phyloP scores from a whole-genome alignment of 805 yeast genomes.

The Candida corydali region DNA sequence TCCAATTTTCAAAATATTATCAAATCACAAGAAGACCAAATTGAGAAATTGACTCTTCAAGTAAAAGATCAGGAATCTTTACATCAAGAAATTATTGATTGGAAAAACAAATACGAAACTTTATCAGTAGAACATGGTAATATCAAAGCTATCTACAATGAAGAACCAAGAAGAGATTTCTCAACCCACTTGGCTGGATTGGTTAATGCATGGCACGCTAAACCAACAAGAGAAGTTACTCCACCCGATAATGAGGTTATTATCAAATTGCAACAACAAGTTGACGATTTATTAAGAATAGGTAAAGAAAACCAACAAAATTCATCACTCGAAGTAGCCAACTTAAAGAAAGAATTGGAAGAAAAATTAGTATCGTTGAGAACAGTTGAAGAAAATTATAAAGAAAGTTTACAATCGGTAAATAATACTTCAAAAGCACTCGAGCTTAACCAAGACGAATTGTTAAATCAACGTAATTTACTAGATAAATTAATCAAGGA shows the following conservation, averaged over 20 bases:
- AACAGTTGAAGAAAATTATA: constrained; percentile 60
- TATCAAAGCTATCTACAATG: constrained; percentile 31
- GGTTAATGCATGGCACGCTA: constrained; percentile 29
- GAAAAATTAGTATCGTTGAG: constrained; percentile 26
- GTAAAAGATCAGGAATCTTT: constrained; percentile 42
- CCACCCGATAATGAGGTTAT: constrained; percentile 24
- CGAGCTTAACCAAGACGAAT: constrained; percentile 67
- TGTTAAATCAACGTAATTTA: constrained; percentile 52
- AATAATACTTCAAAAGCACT: constrained; percentile 74
- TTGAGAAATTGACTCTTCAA: constrained; percentile 36
- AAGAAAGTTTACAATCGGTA: constrained; percentile 66
- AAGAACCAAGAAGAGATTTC: constrained; percentile 26
- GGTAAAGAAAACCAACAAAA: constrained; percentile 40
- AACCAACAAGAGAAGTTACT: constrained; percentile 10
- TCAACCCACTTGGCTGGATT: constrained; percentile 33
- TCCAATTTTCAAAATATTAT: constrained; percentile 51
- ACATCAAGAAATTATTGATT: constrained; percentile 43
- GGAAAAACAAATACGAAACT: constrained; percentile 43
- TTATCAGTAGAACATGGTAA: constrained; percentile 42
- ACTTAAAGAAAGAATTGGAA: constrained; percentile 27
- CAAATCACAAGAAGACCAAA: constrained; percentile 46
- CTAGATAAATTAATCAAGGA: constrained; percentile 58
- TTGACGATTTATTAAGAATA: constrained; percentile 50
- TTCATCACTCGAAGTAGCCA: constrained; percentile 30
- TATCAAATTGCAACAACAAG: constrained; percentile 46